Conservation (phyloP, 257 asterid species). For the Fraxinus excelsior region DNA sequence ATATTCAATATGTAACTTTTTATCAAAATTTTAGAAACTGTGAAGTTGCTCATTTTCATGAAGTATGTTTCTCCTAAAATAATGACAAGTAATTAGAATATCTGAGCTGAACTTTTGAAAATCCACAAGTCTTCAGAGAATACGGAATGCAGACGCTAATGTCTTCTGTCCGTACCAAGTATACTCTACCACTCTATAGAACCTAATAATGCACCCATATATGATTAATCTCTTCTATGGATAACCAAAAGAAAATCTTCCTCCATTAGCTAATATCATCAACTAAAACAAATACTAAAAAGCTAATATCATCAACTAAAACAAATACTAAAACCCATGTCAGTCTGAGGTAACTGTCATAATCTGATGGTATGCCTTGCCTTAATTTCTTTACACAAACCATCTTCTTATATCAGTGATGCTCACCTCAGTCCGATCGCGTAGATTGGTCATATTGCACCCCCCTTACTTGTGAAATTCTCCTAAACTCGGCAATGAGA, state of each 20-base stretch:
- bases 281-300: background rate
- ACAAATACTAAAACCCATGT: background rate
- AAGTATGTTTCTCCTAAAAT: background rate
- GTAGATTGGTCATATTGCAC: background rate
- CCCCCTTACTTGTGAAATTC: background rate
- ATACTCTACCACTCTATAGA: background rate
- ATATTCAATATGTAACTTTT: too few relatives aligned
- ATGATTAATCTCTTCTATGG: background rate
- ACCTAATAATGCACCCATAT: background rate
- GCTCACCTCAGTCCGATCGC: background rate
- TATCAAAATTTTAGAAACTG: too few relatives aligned
- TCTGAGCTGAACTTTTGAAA: background rate
- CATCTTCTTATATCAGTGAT: background rate
- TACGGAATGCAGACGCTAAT: background rate
- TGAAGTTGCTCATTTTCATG: background rate
- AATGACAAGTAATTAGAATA: too few relatives aligned
- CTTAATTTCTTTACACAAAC: background rate
- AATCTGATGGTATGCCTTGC: background rate
- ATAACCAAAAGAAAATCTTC: background rate
- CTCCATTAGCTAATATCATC: background rate
- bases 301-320: too few relatives aligned
- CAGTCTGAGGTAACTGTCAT: background rate
- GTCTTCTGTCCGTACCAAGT: background rate
- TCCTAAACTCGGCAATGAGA: background rate
- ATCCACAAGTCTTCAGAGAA: background rate